phyloP scores from a whole-genome alignment of 2,329 filamentous ascomycete genomes.

The Trichoderma simmonsii region DNA sequence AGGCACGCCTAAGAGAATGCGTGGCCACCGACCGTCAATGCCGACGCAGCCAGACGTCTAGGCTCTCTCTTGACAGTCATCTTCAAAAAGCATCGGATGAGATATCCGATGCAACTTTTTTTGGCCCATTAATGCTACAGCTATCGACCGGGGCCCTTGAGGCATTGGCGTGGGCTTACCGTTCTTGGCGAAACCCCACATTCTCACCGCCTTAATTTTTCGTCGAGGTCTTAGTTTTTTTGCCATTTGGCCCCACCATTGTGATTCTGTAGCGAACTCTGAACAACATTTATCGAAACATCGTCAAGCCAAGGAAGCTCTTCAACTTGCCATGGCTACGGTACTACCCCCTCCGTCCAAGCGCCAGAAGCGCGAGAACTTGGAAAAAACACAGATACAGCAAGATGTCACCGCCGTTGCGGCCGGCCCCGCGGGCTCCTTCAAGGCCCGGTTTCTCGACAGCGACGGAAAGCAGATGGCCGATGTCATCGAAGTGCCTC shows the following conservation, averaged over 20 bases:
- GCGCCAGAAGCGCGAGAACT: conserved; percentile 72
- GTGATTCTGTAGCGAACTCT: conserved; percentile 20
- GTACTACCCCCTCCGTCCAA: conserved; percentile 82
- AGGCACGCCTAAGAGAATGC: conserved; percentile 31
- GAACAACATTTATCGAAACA: conserved; percentile 11
- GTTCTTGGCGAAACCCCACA: conserved; percentile 15
- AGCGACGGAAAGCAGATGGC: conserved; percentile 69
- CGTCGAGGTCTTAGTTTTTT: conserved; percentile 23
- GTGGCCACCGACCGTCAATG: conserved; percentile 26
- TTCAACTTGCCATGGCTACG: conserved; percentile 63
- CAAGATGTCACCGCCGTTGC: conserved; percentile 70
- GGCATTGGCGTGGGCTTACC: conserved; percentile 3
- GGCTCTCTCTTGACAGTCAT: background rate
- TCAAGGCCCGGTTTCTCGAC: conserved; percentile 86
- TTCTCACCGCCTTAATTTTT: conserved; percentile 30
- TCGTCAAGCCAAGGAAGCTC: background rate
- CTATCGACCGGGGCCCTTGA: background rate
- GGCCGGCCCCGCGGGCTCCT: conserved; percentile 67
- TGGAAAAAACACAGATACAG: conserved; percentile 69
- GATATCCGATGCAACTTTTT: background rate
- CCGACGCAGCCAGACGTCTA: conserved; percentile 9
- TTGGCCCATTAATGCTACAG: background rate
- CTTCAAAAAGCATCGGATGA: background rate
- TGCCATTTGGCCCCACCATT: conserved; percentile 19
- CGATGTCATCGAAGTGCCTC: conserved; percentile 69